These are phyloP conservation scores for Laburnicola sp. DNA, from an alignment of 2,329 filamentous ascomycete species.

Conservation along the genomic window DNA sequence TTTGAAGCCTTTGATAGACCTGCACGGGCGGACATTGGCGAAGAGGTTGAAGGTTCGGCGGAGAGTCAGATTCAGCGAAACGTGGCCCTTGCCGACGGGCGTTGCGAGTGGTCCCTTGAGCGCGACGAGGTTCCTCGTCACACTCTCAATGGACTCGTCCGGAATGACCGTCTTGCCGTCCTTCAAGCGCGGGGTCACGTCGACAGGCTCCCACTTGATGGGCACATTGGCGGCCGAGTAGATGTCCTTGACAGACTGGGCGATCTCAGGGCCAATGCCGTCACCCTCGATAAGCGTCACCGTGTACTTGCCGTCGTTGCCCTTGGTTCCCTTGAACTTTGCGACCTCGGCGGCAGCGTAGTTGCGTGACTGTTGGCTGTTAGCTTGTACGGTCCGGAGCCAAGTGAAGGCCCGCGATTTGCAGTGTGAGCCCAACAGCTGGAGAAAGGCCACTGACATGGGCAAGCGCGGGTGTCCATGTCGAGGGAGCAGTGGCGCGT, in stretches of 20 bases:
- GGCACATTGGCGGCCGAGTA: conserved; percentile 94
- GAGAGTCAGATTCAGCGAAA: conserved; percentile 97
- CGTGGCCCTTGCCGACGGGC: conserved; percentile 96
- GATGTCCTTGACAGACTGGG: conserved; percentile 98
- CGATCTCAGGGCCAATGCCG: conserved; percentile 97
- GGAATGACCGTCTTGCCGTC: conserved; percentile 96
- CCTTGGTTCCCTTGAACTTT: conserved; percentile 91
- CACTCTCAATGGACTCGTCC: conserved; percentile 87
- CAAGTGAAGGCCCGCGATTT: background rate
- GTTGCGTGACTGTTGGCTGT: conserved; percentile 3
- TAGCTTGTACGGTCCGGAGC: background rate
- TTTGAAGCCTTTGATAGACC: conserved; percentile 96
- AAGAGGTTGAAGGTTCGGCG: conserved; percentile 99
- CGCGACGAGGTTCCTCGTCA: conserved; percentile 93
- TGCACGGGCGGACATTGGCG: conserved; percentile 97
- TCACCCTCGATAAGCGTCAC: conserved; percentile 99
- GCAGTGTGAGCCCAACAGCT: background rate
- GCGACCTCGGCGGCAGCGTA: conserved; percentile 60
- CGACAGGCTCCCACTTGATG: conserved; percentile 95
- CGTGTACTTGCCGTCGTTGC: conserved; percentile 87
- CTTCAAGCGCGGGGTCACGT: conserved; percentile 91
- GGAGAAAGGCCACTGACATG: conserved; percentile 57
- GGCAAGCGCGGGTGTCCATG: conserved; percentile 53
- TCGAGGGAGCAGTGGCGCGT: conserved; percentile 57
- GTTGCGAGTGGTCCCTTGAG: conserved; percentile 98